Conservation (phyloP, 148 eudicot genomes). For the Camellia japonica region DNA sequence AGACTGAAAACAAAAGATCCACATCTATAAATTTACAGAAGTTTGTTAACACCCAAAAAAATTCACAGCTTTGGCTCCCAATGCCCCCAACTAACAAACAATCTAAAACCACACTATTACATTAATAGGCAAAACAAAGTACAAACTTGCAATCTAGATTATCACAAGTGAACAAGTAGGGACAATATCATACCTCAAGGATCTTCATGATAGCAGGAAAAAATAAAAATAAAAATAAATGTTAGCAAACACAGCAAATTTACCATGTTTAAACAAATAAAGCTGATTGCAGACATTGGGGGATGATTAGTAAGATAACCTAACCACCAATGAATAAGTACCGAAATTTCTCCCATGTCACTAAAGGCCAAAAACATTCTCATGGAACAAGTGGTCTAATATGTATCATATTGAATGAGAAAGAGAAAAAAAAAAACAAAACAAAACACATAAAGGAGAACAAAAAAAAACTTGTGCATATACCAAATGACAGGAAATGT, state of each 20-base stretch:
- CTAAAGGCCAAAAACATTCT: background rate
- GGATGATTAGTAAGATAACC: background rate
- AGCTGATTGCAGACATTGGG: background rate
- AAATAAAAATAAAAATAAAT: background rate
- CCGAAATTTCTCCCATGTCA: background rate
- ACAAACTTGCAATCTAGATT: background rate
- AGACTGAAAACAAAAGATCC: no score
- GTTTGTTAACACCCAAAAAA: no score
- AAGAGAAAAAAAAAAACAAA: background rate
- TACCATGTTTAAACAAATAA: background rate
- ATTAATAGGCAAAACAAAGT: no score
- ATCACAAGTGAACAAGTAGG: background rate
- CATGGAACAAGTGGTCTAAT: background rate
- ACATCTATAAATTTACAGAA: no score
- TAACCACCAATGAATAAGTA: background rate
- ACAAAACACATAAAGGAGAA: background rate
- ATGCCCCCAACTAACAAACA: no score
- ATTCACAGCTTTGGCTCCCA: no score
- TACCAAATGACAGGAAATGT: background rate
- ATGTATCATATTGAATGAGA: background rate
- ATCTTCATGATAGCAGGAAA: background rate
- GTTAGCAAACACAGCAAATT: background rate
- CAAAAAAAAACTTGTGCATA: no score
- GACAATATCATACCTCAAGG: background rate
- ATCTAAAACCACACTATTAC: no score